phyloP scores from a whole-genome alignment of 2,329 filamentous ascomycete genomes.

The Cryphonectria naterciae region DNA sequence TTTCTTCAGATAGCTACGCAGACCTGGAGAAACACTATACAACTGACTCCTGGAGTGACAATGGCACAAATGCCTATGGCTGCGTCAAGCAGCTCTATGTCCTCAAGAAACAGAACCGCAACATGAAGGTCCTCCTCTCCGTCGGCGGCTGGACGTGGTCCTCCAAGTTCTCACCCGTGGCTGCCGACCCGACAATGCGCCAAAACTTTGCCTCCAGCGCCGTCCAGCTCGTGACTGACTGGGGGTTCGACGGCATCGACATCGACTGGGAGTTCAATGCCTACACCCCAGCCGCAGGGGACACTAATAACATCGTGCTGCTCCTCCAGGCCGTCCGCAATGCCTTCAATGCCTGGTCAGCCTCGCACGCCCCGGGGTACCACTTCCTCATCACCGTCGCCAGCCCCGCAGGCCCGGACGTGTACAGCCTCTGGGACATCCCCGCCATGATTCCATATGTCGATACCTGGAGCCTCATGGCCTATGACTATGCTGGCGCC shows the following conservation, averaged over 20 bases:
- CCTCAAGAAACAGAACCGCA: conserved; percentile 75
- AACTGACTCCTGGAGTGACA: conserved; percentile 64
- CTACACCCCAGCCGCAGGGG: conserved; percentile 36
- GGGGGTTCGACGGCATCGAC: conserved; percentile 61
- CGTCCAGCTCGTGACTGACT: conserved; percentile 71
- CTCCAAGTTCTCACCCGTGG: conserved; percentile 66
- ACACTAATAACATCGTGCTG: conserved; percentile 47
- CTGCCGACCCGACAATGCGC: conserved; percentile 64
- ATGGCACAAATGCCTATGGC: conserved; percentile 71
- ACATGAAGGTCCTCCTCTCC: conserved; percentile 78
- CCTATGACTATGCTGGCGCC: conserved; percentile 70
- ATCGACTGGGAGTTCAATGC: conserved; percentile 61
- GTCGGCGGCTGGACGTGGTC: conserved; percentile 84
- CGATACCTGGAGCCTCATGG: conserved; percentile 66
- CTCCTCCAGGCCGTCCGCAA: conserved; percentile 48
- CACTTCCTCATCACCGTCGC: conserved; percentile 41
- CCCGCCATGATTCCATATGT: conserved; percentile 51
- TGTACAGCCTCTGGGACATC: conserved; percentile 51
- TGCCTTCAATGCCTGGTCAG: conserved; percentile 40
- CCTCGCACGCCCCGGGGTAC: conserved; percentile 36
- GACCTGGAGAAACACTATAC: conserved; percentile 72
- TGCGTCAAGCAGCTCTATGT: conserved; percentile 77
- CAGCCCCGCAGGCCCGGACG: conserved; percentile 46
- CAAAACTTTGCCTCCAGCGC: conserved; percentile 69
- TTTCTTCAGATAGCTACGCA: conserved; percentile 64